Base-by-base conservation (phyloP, 805 yeast genomes). In the Pichia nakasei region DNA sequence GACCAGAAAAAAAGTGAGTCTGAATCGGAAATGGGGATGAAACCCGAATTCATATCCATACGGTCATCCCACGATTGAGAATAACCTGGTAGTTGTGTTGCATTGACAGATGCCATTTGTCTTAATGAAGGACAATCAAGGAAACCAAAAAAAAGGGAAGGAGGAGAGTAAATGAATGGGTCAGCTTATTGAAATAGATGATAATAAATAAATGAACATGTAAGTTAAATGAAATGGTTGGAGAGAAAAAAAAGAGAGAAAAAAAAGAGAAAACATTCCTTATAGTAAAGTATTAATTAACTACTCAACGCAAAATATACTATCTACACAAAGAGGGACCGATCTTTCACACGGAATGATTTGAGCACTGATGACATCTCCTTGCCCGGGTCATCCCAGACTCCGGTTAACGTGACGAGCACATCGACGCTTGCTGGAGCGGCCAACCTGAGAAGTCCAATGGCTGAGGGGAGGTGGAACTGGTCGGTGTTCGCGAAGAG, bases 1-100 rank as follows among this genome's bases (percentile, higher is more conserved):
- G 75, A 77, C 95, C 95, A 85, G 58, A 85, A 88, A 56, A 83
- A 88, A 54, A 85, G 72, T 2, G 52, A 49, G 1, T 42, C 35
- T 18, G 12, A 24, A 2, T 46, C 45, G 3, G 48, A 35, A 5
- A 49, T 27, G 4, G 44, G 35, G 17, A 49, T 31, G 17, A 39
- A 38, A 4, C 52, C 52, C n/a, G 52, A 46, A 35, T 49, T 39
- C 52, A 49, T 49, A 6, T 20, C 20, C 29, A 40, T 6, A 5
- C 35, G 19, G 8, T 37, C 35, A 22, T 41, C 27, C 48, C 48
- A 45, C 9, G 22, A 9, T 1, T 22, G 11, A 9, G 38, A 9
- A 24, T 38, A 45, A 9, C 48, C 48, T 7, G 48, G 48, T n/a
- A 45, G 24, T n/a, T 9, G n/a, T 8, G 31, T 17, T 3, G 38